A percentile compares a stretch with the other conserved stretches of the same genome.
Evolutionary conservation across 768 basidiomycete genomes (phyloP).

Genomic region (Tylopilus subfusipes): DNA sequence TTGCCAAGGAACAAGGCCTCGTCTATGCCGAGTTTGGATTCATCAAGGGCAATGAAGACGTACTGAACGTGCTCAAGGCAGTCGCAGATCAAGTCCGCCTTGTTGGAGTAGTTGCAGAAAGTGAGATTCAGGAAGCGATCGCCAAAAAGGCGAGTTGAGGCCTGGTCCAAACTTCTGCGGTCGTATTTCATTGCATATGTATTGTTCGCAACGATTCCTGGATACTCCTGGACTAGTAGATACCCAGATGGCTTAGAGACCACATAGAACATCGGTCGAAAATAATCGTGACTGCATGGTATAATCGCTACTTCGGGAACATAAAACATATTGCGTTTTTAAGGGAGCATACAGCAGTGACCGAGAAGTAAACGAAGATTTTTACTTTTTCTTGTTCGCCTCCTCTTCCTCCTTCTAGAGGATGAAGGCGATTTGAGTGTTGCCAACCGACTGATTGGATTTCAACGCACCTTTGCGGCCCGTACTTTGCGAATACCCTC

Average conservation of each 20-base stretch:
- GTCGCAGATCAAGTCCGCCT: constrained; percentile 89
- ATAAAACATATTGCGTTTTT: constrained; percentile 16
- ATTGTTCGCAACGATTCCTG: not conserved
- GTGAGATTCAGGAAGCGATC: constrained; percentile 64
- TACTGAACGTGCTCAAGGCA: constrained; percentile 72
- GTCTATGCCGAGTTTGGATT: constrained; percentile 92
- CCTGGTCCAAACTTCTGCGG: not conserved
- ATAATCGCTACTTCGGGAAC: not conserved
- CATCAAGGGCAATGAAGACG: constrained; percentile 78
- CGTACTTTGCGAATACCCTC: constrained; percentile 87
- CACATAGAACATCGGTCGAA: not conserved
- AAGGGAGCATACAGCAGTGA: constrained; percentile 28
- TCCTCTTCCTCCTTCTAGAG: constrained; percentile 86
- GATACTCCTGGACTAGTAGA: constrained; percentile 3
- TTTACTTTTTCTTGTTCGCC: constrained; percentile 86
- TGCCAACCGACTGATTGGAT: not conserved
- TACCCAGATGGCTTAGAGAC: constrained; percentile 12
- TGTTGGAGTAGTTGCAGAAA: constrained; percentile 75
- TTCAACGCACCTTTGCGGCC: constrained; percentile 68
- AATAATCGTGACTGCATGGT: not conserved
- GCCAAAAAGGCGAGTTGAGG: constrained; percentile 38
- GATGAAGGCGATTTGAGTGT: constrained; percentile 15
- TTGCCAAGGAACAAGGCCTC: constrained; percentile 79
- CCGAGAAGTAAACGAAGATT: constrained; percentile 14
- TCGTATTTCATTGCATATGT: not conserved